Evolutionary conservation across 2,329 filamentous ascomycete species (phyloP).

Genomic region (Ceratocystis alfenasii): DNA sequence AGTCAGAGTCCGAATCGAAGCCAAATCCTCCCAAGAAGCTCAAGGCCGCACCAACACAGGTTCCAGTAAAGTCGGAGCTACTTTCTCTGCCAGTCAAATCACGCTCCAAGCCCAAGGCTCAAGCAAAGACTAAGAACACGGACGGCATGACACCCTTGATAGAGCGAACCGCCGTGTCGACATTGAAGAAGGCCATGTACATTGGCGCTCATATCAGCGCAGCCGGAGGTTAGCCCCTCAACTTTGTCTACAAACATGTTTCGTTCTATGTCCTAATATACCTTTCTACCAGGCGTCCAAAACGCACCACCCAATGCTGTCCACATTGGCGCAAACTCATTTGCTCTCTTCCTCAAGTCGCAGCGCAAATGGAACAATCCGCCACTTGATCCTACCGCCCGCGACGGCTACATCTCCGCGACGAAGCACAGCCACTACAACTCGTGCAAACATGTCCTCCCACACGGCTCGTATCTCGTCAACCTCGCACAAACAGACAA

Average conservation of each 20-base stretch:
- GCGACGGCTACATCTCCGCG: slow-evolving; percentile 55
- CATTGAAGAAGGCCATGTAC: slow-evolving; percentile 59
- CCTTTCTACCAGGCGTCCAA: slow-evolving; percentile 55
- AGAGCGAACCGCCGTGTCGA: slow-evolving; percentile 49
- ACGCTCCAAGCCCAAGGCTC: slow-evolving; percentile 23
- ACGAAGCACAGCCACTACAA: slow-evolving; percentile 62
- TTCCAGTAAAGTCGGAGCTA: slow-evolving; percentile 13
- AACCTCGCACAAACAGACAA: slow-evolving; percentile 81
- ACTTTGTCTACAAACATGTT: background rate
- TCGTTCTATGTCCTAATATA: background rate
- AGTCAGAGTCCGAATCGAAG: slow-evolving; percentile 24
- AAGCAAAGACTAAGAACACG: slow-evolving; percentile 30
- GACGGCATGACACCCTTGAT: slow-evolving; percentile 49
- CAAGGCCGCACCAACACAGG: slow-evolving; percentile 26
- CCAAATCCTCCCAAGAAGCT: slow-evolving; percentile 34
- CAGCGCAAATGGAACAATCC: slow-evolving; percentile 91
- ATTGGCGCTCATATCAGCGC: slow-evolving; percentile 87
- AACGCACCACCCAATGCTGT: slow-evolving; percentile 70
- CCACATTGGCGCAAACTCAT: slow-evolving; percentile 80
- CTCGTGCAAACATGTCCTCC: slow-evolving; percentile 60
- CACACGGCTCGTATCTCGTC: slow-evolving; percentile 91
- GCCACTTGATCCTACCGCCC: slow-evolving; percentile 55
- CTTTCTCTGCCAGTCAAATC: slow-evolving; percentile 15
- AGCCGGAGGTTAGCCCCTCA: slow-evolving; percentile 55
- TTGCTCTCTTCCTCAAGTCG: slow-evolving; percentile 90